These are phyloP conservation scores for Hsuehochloa calcarea DNA, from an alignment of 176 grass and related monocot genomes.

Conservation along the genomic window DNA sequence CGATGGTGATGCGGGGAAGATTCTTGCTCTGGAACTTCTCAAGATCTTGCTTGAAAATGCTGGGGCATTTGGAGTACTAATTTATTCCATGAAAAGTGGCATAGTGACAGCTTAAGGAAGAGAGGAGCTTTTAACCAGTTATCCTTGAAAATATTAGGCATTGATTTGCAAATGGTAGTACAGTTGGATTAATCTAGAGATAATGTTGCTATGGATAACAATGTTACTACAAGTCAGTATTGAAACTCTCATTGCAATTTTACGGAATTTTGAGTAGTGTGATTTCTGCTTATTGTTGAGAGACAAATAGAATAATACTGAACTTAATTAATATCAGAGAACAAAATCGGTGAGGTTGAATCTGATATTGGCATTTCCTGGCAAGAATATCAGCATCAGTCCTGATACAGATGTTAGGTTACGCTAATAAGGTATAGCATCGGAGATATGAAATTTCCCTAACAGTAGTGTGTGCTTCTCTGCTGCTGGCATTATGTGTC, in stretches of 20 bases:
- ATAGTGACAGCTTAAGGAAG: neutral
- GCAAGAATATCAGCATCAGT: neutral
- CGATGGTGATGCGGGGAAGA: slow-evolving; percentile 85
- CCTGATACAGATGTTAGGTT: neutral
- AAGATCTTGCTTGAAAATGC: slow-evolving; percentile 99
- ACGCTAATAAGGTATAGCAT: neutral
- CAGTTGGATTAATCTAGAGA: neutral
- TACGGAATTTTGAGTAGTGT: slow-evolving; percentile 1
- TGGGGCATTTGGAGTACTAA: slow-evolving; percentile 40
- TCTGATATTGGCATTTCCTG: neutral
- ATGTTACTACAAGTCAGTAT: neutral
- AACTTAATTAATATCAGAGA: neutral
- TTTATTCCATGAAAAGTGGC: slow-evolving; percentile 16
- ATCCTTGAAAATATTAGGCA: slow-evolving; percentile 1
- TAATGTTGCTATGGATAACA: slow-evolving; percentile 1
- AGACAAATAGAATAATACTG: neutral
- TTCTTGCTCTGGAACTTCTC: slow-evolving; percentile 91
- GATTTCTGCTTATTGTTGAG: slow-evolving; percentile 11
- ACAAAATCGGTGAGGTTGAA: neutral
- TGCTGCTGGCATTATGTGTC: neutral
- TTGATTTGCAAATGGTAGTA: neutral
- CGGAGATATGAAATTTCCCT: neutral
- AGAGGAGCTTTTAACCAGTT: neutral
- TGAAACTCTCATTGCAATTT: slow-evolving; percentile 4
- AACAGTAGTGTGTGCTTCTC: neutral